Evolutionary conservation across 305 asterid genomes (phyloP), one percentile per base, ranked within the genome.

Genomic region (Fraxinus baroniana): DNA sequence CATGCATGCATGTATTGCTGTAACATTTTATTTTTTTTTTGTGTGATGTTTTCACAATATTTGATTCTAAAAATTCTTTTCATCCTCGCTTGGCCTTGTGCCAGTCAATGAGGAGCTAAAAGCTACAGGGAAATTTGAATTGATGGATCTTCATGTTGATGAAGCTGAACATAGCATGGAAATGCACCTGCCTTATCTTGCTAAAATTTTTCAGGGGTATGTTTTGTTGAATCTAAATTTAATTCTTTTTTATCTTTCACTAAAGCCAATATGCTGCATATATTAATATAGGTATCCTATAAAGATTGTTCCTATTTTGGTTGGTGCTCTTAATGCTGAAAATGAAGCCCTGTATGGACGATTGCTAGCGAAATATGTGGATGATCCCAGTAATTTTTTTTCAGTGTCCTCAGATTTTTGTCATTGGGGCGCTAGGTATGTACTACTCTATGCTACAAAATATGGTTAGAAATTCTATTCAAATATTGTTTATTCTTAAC

Each of bases 81-180:
- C 24, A 71, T 66, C 37, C 33, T 20, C 60, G 70, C 72, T 77
- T 46, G 77, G 78, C 82, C 74, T 41, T 81, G 66, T 74, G 77
- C 82, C 90, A 95, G 99, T 92, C 83, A 92, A 81, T 26, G 97
- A 95, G 85, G 96, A 93, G 86, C 92, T 95, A 57, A 91, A 89
- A 90, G 96, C 94, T 80, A 93, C 96, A 1, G 99, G 97, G 81
- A 91, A 92, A 83, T 95, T 95, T 89, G 99, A 90, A 80, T 20
- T 84, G 81, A 95, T 95, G 99, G 98, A 93, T 91, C 89, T 94
- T 84, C 90, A 79, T 32, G 97, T 93, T 44, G 99, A 95, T 74
- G 99, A 96, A 88, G 97, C 97, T 85, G 99, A 96, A 84, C 99
- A 96, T 84, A 96, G 98, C 93, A 96, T 96, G 99, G 99, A 96